Evolutionary conservation across 228 moss, liverwort and hornwort genomes (phyloP).

Genomic region (Sphagnum magellanicum): DNA sequence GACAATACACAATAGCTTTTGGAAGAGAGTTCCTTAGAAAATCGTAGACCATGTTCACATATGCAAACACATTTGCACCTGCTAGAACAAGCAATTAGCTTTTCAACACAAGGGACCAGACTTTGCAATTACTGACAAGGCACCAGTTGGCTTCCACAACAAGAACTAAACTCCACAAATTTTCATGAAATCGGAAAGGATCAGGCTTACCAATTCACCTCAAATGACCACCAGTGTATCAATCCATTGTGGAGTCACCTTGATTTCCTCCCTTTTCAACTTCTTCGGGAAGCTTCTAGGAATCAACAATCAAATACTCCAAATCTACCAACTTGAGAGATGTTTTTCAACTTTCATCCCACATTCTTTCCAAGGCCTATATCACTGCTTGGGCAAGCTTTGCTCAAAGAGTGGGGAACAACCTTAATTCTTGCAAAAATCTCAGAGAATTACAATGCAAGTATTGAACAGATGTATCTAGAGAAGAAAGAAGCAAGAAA

Average conservation of each 20-base stretch:
- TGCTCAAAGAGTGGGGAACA: constrained; percentile 68
- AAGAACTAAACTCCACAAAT: no score
- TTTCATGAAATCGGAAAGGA: no score
- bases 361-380: constrained; percentile 62
- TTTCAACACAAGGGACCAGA: no score
- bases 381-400: constrained; percentile 72
- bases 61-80: no score
- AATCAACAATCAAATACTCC: constrained; percentile 76
- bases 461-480: background rate
- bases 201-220: constrained; percentile 69
- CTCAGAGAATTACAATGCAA: no score
- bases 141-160: no score
- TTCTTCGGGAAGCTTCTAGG: constrained; percentile 75
- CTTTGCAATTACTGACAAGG: no score
- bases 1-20: no score
- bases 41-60: no score
- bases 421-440: constrained; percentile 47
- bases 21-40: no score
- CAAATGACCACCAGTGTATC: constrained; percentile 84
- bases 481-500: background rate
- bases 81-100: no score
- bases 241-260: constrained; percentile 63
- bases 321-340: constrained; percentile 70
- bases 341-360: constrained; percentile 70
- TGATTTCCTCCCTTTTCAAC: constrained; percentile 76